Percentiles rank a stretch among this genome's conserved stretches.
Conservation (phyloP, 2,329 filamentous ascomycete genomes). For the Penicillium occitanis region DNA sequence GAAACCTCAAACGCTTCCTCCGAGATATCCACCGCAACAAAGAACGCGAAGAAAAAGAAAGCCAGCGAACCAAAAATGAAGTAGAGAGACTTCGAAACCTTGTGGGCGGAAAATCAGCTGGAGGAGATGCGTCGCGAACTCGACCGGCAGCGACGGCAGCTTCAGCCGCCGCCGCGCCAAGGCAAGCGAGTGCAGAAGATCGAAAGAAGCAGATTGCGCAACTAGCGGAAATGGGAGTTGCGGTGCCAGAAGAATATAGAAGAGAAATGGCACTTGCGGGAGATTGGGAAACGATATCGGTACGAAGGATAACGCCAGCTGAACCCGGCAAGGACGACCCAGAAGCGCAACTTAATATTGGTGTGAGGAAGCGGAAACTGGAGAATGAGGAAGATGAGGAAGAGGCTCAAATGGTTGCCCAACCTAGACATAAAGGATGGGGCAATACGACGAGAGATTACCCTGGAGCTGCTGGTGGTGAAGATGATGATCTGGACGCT, state of each 20-base stretch:
- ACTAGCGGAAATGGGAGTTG: conserved; percentile 81
- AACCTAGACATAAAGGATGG: conserved; percentile 39
- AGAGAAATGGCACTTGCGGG: conserved; percentile 83
- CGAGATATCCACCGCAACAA: conserved; percentile 83
- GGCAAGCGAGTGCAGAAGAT: conserved; percentile 60
- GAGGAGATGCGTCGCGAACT: conserved; percentile 30
- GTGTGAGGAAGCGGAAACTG: conserved; percentile 48
- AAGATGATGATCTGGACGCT: conserved; percentile 44
- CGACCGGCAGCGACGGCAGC: conserved; percentile 31
- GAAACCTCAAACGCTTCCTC: conserved; percentile 81
- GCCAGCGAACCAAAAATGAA: conserved; percentile 78
- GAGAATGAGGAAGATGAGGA: conserved; percentile 45
- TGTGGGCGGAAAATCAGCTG: conserved; percentile 51
- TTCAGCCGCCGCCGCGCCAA: conserved; percentile 32
- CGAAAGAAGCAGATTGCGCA: conserved; percentile 83
- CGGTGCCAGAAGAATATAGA: conserved; percentile 74
- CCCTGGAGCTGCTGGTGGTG: conserved; percentile 35
- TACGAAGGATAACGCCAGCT: conserved; percentile 39
- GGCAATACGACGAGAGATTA: conserved; percentile 44
- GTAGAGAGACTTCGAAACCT: conserved; percentile 82
- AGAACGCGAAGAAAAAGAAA: conserved; percentile 76
- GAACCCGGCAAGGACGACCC: conserved; percentile 45
- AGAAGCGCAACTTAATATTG: conserved; percentile 36
- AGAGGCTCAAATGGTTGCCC: conserved; percentile 21
- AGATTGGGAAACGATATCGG: conserved; percentile 75